phyloP scores from a whole-genome alignment of 225 moss, liverwort and hornwort species.

The Marchantia paleacea region DNA sequence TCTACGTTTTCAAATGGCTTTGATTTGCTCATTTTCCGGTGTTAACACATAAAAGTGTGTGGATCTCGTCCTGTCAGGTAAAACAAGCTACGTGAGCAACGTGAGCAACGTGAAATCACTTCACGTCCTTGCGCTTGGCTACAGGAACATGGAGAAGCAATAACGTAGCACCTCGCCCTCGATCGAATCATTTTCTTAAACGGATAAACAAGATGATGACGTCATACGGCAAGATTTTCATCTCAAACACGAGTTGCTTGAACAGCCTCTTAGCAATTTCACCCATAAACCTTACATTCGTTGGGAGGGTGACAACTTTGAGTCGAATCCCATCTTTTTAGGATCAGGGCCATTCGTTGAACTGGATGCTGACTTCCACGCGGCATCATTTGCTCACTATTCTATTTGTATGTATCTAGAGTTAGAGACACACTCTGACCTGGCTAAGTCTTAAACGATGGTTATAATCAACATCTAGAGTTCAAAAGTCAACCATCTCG shows the following conservation, averaged over 20 bases:
- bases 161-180: not conserved
- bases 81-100: conserved; percentile 6
- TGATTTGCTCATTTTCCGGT: not conserved
- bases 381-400: not conserved
- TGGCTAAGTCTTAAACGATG: not conserved
- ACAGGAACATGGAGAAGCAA: conserved; percentile 19
- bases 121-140: conserved; percentile 4
- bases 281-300: not conserved
- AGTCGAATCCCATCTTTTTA: not conserved
- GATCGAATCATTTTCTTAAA: not conserved
- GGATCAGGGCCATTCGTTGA: not conserved
- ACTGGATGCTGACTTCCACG: not conserved
- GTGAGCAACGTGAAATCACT: conserved; percentile 18
- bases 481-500: not conserved
- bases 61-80: conserved; percentile 15
- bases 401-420: conserved; percentile 1
- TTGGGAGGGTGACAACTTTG: not conserved
- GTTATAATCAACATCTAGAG: not conserved
- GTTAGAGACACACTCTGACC: not conserved
- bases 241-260: not conserved
- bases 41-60: conserved; percentile 3
- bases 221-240: not conserved
- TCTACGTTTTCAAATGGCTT: not conserved
- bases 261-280: not conserved
- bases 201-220: not conserved